Evolutionary conservation across 2,329 filamentous ascomycete genomes (phyloP).

Genomic region (Aschersonia sp.): DNA sequence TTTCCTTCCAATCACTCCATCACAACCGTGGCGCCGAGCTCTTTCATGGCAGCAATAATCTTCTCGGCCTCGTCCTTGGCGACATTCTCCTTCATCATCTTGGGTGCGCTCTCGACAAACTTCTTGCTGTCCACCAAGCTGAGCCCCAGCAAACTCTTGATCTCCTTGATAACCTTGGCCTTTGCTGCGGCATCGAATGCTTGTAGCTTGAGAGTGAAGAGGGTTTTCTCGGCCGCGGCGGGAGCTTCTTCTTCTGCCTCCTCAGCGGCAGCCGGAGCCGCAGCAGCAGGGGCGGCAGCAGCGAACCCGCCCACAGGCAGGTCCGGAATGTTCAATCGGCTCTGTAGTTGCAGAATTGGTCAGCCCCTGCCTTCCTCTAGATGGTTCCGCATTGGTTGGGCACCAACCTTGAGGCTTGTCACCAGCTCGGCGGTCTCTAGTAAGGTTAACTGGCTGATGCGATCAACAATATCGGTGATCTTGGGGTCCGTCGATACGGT

Average conservation of each 20-base stretch:
- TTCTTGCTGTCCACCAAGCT: slow-evolving; percentile 99
- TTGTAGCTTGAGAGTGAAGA: slow-evolving; percentile 92
- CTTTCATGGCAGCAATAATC: slow-evolving; percentile 92
- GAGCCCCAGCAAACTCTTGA: slow-evolving; percentile 89
- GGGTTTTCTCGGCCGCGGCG: slow-evolving; percentile 83
- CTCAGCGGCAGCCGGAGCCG: slow-evolving; percentile 50
- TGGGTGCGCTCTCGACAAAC: slow-evolving; percentile 96
- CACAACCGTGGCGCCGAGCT: slow-evolving; percentile 68
- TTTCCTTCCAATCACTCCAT: slow-evolving; percentile 58
- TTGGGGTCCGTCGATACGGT: slow-evolving; percentile 61
- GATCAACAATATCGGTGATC: slow-evolving; percentile 88
- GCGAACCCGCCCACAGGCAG: slow-evolving; percentile 88
- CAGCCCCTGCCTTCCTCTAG: neutral
- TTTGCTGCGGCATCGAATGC: slow-evolving; percentile 80
- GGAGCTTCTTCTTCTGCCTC: slow-evolving; percentile 83
- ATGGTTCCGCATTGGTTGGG: neutral
- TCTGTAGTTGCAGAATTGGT: slow-evolving; percentile 32
- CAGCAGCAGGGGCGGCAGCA: slow-evolving; percentile 50
- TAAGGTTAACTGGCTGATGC: slow-evolving; percentile 96
- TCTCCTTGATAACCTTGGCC: slow-evolving; percentile 99
- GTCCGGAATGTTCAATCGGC: slow-evolving; percentile 92
- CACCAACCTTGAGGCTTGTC: slow-evolving; percentile 73
- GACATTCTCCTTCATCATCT: slow-evolving; percentile 97
- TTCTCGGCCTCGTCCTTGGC: slow-evolving; percentile 99
- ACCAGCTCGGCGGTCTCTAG: slow-evolving; percentile 96